Base-by-base conservation (phyloP, 2,329 filamentous ascomycete species). In the Penicillium brasilianum region DNA sequence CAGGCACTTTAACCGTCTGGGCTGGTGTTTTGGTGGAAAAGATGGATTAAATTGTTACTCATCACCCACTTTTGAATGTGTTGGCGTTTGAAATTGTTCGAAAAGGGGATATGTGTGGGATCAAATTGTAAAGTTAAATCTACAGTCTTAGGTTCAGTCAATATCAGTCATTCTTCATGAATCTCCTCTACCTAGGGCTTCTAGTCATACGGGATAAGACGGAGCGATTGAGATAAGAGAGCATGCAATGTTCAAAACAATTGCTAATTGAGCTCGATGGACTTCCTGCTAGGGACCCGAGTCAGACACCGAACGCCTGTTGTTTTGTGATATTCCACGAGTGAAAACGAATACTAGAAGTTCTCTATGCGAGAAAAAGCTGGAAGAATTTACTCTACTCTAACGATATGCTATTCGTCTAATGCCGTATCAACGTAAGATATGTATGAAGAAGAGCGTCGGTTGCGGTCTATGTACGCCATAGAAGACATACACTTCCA, bases 1-100 rank as follows among this genome's bases (percentile, higher is more conserved):
- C 68, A 70, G 49, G 68, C 68, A 1, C 59, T 70, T 6, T 70
- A 32, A 61, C 18, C 55, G 3, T 25, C 20, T 34, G 18, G 14
- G 13, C 11, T 51, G 9, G 25, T 22, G 8, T 16, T 14, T 13
- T 10, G 44, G 20, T 14, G 39, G 20, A 28, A 44, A n/a, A 11
- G 54, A n/a, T 48, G 36, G 46, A 25, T 13, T 8, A 51, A 48
- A 59, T 61, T 58, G 55, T 5, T 16, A 36, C 13, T 44, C 56
- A 28, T 13, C 22, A 53, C 22, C 18, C 20, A 13, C 34, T 14
- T 59, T 55, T 4, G 52, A 14, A 28, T 41, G 25, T 55, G 22
- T 58, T 50, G 50, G 52, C 37, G 43, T 54, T 34, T 56, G 50
- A 16, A 41, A 30, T 60, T 59, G 18, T 16, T n/a, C n/a, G 16